Evolutionary conservation across 306 rosid genomes (phyloP).

Genomic region (peach (Prunus persica)): Prunus_persica_NCBIv2 NC_034014.1:22522501-22523000

Average conservation of each 20-base stretch:
- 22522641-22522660: conserved; percentile 20
- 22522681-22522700: neutral
- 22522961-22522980: neutral
- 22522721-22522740: neutral
- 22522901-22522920: conserved; percentile 22
- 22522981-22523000: neutral
- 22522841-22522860: conserved; percentile 26
- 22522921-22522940: neutral
- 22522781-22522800: conserved; percentile 5
- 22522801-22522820: conserved; percentile 30
- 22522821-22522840: conserved; percentile 32
- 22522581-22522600: neutral
- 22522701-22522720: neutral
- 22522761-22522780: neutral
- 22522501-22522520: neutral
- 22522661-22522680: conserved; percentile 44
- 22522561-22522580: neutral
- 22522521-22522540: neutral
- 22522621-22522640: conserved; percentile 33
- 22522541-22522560: no score
- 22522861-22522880: conserved; percentile 2
- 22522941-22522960: neutral
- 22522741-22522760: neutral
- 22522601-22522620: conserved; percentile 32
- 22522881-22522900: neutral